Evolutionary conservation across 2,329 filamentous ascomycete species (phyloP).

Genomic region (Xylaria sp.): DNA sequence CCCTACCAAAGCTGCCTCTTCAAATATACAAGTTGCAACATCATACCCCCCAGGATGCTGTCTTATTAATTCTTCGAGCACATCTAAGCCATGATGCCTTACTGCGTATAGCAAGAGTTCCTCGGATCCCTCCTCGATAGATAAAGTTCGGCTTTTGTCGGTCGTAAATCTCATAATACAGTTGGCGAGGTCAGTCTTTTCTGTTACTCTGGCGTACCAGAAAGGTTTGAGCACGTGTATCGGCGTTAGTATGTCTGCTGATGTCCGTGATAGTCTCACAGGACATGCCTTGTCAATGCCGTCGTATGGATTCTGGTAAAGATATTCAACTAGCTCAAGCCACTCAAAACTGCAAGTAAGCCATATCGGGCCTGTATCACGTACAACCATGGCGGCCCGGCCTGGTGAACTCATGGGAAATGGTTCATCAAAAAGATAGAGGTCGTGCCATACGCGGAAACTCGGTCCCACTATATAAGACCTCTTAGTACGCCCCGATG

Average conservation of each 20-base stretch:
- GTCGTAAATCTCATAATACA: conserved; percentile 1
- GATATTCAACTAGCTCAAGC: conserved; percentile 17
- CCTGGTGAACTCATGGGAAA: not conserved
- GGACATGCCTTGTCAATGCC: not conserved
- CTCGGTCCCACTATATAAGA: not conserved
- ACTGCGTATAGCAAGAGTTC: not conserved
- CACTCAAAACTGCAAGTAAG: conserved; percentile 11
- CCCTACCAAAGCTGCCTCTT: not conserved
- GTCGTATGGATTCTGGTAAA: conserved; percentile 14
- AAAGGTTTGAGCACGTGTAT: conserved; percentile 10
- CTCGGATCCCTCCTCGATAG: not conserved
- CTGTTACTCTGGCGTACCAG: conserved; percentile 5
- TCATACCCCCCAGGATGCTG: not conserved
- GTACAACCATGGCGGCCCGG: too few relatives aligned
- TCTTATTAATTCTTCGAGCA: not conserved
- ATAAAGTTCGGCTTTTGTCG: not conserved
- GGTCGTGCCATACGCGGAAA: not conserved
- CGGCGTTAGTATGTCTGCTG: too few relatives aligned
- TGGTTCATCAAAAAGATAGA: not conserved
- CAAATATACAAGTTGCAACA: not conserved
- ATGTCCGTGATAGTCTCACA: too few relatives aligned
- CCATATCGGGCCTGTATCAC: conserved; percentile 8
- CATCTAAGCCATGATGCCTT: not conserved
- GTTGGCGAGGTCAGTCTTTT: not conserved
- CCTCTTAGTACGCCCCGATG: not conserved